Base-by-base conservation (phyloP, 2,329 filamentous ascomycete species). In the Beauveria pseudobassiana region DNA sequence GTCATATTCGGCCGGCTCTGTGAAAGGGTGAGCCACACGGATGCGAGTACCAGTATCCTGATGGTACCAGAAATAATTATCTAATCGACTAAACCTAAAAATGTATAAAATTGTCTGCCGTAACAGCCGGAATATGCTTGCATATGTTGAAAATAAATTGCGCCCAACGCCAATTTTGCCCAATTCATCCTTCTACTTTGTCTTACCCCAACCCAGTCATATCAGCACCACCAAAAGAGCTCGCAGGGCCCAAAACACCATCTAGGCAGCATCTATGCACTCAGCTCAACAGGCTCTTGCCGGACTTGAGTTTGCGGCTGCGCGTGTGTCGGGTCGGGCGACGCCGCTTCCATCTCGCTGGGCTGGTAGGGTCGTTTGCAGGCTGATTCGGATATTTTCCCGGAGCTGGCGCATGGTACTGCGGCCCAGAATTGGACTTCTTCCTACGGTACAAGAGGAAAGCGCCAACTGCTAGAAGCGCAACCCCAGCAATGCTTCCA, bases 371-470 rank as follows among this genome's bases (percentile, higher is more conserved):
- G 14, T 59, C 48, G 5, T 48, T 38, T 5, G 30, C 26, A 3
- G 38, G 48, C 7, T 43, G 48, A 14, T 59, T 46, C 6, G 57
- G 57, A 7, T 59, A 59, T 24, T 59, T 53, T 3, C 57, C 40
- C 2, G 46, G 57, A 3, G 46, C 49, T n/a, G 48, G 57, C 4
- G 57, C 38, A 12, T 59, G 48, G n/a, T 59, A 59, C 2, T 59
- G 8, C 18, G 30, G 48, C 18, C 26, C 24, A 3, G 38, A 12
- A 2, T 14, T 30, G 1, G 48, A 59, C 26, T 38, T 59, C 16
- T 51, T 54, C 20, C 50, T 40, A 22, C 53, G 62, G 34, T 59
- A 42, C n/a, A 61, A 30, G 18, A 63, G 60, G 50, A 63, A 63
- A 4, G 62, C 59, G 34, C 46, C 59, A 2, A 53, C 14, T 2